A percentile compares a stretch with the other conserved stretches of the same genome.
Conservation (phyloP, 2,329 filamentous ascomycete species). For the Cladosporium halotolerans region DNA sequence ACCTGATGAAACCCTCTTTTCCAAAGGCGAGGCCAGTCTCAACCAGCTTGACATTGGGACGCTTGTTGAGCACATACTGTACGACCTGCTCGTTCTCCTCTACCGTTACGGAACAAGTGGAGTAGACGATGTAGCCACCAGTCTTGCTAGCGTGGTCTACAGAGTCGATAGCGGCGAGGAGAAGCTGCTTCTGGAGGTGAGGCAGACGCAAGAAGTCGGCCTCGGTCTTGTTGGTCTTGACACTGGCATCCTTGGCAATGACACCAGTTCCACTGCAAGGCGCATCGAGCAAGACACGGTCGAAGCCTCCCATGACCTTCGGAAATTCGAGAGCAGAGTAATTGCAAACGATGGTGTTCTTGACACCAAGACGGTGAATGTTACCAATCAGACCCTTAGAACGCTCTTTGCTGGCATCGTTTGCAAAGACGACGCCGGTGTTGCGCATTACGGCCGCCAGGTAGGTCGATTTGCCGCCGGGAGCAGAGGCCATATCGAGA, state of each 20-base stretch:
- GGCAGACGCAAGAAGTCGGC: constrained; percentile 90
- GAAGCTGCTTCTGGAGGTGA: constrained; percentile 88
- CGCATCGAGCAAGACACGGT: constrained; percentile 87
- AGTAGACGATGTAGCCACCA: constrained; percentile 93
- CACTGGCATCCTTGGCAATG: constrained; percentile 90
- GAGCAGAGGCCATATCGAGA: constrained; percentile 90
- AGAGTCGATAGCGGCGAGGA: constrained; percentile 89
- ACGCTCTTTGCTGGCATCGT: constrained; percentile 90
- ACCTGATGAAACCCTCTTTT: constrained; percentile 84
- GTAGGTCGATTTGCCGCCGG: constrained; percentile 93
- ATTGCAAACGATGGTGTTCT: constrained; percentile 92
- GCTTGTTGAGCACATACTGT: constrained; percentile 82
- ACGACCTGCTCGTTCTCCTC: constrained; percentile 94
- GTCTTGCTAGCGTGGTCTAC: constrained; percentile 88
- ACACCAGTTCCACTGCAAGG: constrained; percentile 96
- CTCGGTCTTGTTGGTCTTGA: constrained; percentile 98
- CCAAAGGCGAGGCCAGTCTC: constrained; percentile 53
- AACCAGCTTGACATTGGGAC: constrained; percentile 32
- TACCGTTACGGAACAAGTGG: constrained; percentile 88
- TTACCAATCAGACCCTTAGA: constrained; percentile 97
- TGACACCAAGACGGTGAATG: constrained; percentile 87
- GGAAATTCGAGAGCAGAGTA: constrained; percentile 94
- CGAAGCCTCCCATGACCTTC: constrained; percentile 89
- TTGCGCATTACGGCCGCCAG: constrained; percentile 98
- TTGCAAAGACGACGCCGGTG: constrained; percentile 90